These are phyloP conservation scores for Triticum dicoccoides DNA, from an alignment of 176 grass and related monocot species.

Conservation along the genomic window DNA sequence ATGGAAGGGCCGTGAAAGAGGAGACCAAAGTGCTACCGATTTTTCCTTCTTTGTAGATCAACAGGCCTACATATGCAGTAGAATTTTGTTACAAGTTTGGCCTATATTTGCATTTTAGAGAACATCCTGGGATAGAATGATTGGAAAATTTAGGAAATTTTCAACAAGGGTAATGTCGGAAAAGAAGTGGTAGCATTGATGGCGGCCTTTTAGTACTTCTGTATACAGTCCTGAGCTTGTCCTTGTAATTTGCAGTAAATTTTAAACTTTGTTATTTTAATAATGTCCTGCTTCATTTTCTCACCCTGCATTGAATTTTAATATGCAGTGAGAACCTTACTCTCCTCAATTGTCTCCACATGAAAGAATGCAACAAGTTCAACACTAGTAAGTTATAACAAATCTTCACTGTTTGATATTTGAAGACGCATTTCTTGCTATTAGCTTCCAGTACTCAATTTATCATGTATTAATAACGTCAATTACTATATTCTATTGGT, in stretches of 20 bases:
- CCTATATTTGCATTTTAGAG: neutral
- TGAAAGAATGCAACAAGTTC: conserved; percentile 28
- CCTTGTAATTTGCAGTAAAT: too few species aligned
- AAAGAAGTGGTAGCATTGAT: neutral
- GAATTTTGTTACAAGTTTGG: neutral
- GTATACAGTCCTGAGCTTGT: too few species aligned
- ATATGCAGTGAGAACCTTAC: conserved; percentile 28
- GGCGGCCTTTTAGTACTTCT: neutral
- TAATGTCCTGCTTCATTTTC: neutral
- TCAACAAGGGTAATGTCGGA: neutral
- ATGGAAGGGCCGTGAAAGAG: neutral
- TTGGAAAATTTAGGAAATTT: neutral
- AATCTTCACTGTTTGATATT: neutral
- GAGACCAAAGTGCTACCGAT: neutral
- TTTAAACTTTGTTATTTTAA: too few species aligned
- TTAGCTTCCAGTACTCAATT: neutral
- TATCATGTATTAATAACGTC: neutral
- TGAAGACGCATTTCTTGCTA: neutral
- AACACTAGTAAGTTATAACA: conserved; percentile 24
- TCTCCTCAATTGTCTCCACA: conserved; percentile 35
- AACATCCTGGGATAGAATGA: neutral
- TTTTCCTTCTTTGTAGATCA: too few species aligned
- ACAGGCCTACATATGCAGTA: neutral
- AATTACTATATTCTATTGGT: neutral
- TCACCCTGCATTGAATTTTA: neutral